Evolutionary conservation across 495 filamentous ascomycete genomes (phyloP).

Genomic region (Daldinia bambusicola): DNA sequence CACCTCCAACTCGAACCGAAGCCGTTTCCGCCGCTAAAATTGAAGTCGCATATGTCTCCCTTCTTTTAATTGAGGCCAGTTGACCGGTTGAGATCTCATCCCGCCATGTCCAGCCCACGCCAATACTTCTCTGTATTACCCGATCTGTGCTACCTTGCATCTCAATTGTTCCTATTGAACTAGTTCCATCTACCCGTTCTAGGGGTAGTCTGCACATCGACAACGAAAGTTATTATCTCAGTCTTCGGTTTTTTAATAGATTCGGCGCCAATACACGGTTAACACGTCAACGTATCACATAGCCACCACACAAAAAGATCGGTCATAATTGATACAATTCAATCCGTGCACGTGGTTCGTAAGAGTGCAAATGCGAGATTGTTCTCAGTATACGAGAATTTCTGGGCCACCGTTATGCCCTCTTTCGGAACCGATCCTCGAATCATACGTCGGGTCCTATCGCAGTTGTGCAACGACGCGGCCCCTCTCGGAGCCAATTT

Average conservation of each 20-base stretch:
- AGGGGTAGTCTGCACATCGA: constrained; percentile 44
- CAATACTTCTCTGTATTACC: constrained; percentile 12
- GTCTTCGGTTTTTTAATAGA: constrained; percentile 64
- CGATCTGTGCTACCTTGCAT: constrained; percentile 26
- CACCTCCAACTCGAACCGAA: constrained; percentile 12
- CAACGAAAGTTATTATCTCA: constrained; percentile 62
- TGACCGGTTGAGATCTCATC: constrained; percentile 6
- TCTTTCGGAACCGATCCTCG: constrained; percentile 64
- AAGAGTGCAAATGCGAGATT: constrained; percentile 70
- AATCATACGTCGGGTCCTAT: constrained; percentile 68
- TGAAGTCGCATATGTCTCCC: constrained; percentile 11
- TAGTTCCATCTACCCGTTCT: not conserved
- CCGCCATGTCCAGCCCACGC: not conserved
- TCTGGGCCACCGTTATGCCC: constrained; percentile 68
- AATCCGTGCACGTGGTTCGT: constrained; percentile 33
- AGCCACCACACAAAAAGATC: constrained; percentile 63
- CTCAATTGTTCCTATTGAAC: constrained; percentile 4
- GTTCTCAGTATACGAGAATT: constrained; percentile 72
- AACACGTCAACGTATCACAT: constrained; percentile 68
- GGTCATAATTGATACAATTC: constrained; percentile 2
- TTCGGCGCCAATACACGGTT: constrained; percentile 61
- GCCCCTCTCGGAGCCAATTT: not conserved
- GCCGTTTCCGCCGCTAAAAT: constrained; percentile 17
- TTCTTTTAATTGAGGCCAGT: not conserved
- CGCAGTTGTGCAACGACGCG: constrained; percentile 43